Conservation (phyloP, 202 grass and related monocot species). For the Schoenoplectus tabernaemontani region DNA sequence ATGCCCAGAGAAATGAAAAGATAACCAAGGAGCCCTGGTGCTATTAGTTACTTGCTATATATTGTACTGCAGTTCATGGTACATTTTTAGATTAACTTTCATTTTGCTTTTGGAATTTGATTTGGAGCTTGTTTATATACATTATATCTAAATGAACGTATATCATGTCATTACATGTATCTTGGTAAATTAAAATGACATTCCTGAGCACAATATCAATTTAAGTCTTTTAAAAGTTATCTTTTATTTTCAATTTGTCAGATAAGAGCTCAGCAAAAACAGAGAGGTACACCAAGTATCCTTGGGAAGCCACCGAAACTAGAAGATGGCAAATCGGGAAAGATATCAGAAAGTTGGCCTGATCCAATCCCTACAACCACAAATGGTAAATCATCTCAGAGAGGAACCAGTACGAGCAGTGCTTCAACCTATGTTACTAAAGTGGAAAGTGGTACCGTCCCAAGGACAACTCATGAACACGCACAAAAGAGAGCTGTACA, state of each 20-base stretch:
- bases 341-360: constrained; percentile 38
- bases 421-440: constrained; percentile 12
- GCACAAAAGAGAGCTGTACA: constrained; percentile 55
- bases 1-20: not conserved
- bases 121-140: not conserved
- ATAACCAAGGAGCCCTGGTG: not conserved
- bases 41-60: not conserved
- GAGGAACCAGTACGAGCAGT: not conserved
- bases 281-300: constrained; percentile 30
- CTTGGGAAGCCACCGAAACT: constrained; percentile 57
- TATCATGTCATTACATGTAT: not conserved
- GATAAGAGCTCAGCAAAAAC: constrained; percentile 58
- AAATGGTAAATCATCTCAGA: constrained; percentile 17
- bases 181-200: not conserved
- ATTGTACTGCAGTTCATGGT: not conserved
- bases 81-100: not conserved
- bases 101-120: not conserved
- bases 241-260: constrained; percentile 26
- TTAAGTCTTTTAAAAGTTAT: not conserved
- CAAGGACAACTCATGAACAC: constrained; percentile 26
- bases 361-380: constrained; percentile 2
- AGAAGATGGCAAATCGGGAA: constrained; percentile 67
- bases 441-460: constrained; percentile 35
- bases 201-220: not conserved
- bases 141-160: not conserved